These are phyloP conservation scores for Solanum chilense DNA, from an alignment of 257 asterid genomes.

Conservation along the genomic window DNA sequence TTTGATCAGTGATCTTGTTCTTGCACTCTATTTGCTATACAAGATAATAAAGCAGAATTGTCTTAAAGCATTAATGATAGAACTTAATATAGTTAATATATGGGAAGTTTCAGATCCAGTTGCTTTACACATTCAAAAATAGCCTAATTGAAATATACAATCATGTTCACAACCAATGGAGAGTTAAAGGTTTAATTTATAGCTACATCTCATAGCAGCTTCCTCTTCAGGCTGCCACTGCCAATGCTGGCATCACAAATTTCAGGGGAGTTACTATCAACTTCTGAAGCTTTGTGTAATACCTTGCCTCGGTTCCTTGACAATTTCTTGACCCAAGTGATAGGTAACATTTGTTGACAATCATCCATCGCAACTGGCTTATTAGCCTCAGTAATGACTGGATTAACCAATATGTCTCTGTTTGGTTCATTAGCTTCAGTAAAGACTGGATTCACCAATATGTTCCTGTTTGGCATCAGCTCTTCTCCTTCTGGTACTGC, in stretches of 20 bases:
- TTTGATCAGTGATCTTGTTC: background rate
- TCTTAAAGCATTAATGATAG: background rate
- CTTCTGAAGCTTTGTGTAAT: background rate
- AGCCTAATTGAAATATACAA: background rate
- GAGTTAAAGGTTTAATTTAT: background rate
- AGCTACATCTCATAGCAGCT: background rate
- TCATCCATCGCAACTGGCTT: background rate
- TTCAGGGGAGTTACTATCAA: background rate
- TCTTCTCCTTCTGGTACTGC: constrained; percentile 30
- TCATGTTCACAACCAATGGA: background rate
- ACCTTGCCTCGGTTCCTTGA: constrained; percentile 13
- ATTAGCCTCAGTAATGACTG: background rate
- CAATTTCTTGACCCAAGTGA: constrained; percentile 1
- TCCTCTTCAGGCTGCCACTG: background rate
- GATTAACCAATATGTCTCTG: background rate
- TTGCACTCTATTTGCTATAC: background rate
- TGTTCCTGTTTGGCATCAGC: constrained; percentile 29
- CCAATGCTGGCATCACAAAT: background rate
- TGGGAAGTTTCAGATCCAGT: background rate
- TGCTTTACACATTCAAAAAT: background rate
- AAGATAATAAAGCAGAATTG: background rate
- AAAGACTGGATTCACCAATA: background rate
- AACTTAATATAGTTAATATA: background rate
- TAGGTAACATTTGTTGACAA: background rate
- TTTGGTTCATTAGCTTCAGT: constrained; percentile 3